Evolutionary conservation across 306 rosid species (phyloP).

Genomic region (Chamaecrista fasciculata): DNA sequence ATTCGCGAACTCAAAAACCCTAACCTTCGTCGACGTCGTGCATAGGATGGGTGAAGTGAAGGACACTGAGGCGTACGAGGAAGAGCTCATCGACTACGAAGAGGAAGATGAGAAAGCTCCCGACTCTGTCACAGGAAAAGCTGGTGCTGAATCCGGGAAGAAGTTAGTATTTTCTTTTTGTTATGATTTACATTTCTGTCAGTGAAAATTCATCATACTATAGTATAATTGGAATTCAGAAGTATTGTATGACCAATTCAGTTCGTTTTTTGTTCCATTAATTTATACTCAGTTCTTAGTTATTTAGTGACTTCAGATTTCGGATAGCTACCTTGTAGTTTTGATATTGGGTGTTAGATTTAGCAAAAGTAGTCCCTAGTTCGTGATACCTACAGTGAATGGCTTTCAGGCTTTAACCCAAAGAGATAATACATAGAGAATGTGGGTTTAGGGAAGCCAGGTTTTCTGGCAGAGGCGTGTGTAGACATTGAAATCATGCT

Average conservation of each 20-base stretch:
- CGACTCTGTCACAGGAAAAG: constrained; percentile 48
- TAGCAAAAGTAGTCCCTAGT: not conserved
- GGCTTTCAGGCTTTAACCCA: constrained; percentile 9
- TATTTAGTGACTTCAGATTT: not conserved
- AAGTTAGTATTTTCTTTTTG: constrained; percentile 42
- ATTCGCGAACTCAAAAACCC: constrained; percentile 4
- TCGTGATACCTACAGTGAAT: not conserved
- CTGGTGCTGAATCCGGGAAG: constrained; percentile 51
- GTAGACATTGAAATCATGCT: not conserved
- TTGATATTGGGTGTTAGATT: not conserved
- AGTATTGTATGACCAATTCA: not conserved
- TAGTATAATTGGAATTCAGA: not conserved
- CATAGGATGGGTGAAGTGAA: constrained; percentile 63
- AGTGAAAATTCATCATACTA: not conserved
- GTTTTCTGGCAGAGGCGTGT: too few species aligned
- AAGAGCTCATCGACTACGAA: constrained; percentile 71
- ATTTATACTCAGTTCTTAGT: not conserved
- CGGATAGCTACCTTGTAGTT: not conserved
- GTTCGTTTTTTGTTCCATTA: not conserved
- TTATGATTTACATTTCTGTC: not conserved
- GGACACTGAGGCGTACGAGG: constrained; percentile 69
- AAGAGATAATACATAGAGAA: too few species aligned
- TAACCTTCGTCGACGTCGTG: constrained; percentile 7
- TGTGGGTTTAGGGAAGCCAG: too few species aligned
- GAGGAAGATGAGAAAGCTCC: constrained; percentile 61